Base-by-base conservation (phyloP, 2,329 filamentous ascomycete species). In the Fusarium sp. region DNA sequence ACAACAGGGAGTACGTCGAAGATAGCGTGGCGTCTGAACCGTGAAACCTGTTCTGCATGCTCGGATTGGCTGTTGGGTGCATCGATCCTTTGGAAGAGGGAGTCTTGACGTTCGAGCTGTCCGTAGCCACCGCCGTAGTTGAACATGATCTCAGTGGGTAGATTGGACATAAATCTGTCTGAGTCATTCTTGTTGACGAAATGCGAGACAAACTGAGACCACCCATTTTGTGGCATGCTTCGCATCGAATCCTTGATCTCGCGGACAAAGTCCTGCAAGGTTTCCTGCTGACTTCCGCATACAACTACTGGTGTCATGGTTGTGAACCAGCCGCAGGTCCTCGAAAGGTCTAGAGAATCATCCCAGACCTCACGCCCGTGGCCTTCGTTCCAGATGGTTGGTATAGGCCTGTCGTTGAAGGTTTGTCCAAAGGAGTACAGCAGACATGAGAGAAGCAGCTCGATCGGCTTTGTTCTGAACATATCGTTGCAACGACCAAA, bases 261-360 rank as follows among this genome's bases (percentile, higher is more conserved):
- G 5, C 43, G 36, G 11, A 48, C 6, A 48, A 36, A 56, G 4
- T 42, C 36, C 5, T 14, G 3, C 13, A 56, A 7, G 5, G 27
- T 20, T 15, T n/a, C 9, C 17, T 47, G 17, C 15, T 41, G 21
- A 15, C 11, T n/a, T 29, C 29, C 17, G 27, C 27, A 29, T 11
- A 52, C 10, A 15, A 15, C 4, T 15, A 43, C 21, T 13, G 40
- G 49, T 18, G 29, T n/a, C 20, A 61, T 42, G 7, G 31, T 55
- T 2, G 81, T 82, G 63, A 83, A 83, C 80, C 80, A 83, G 3
- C 81, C 81, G 2, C 82, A 77, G 0, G 79, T 82, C 8, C 72
- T 60, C 1, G 79, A 78, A 4, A 80, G 66, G 51, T 82, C 77
- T 4, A 79, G 59, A 1, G 47, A 25, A 4, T 68, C 40, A 20